Evolutionary conservation across 331 rosid species (phyloP).

Genomic region (Spiraea crenata): DNA sequence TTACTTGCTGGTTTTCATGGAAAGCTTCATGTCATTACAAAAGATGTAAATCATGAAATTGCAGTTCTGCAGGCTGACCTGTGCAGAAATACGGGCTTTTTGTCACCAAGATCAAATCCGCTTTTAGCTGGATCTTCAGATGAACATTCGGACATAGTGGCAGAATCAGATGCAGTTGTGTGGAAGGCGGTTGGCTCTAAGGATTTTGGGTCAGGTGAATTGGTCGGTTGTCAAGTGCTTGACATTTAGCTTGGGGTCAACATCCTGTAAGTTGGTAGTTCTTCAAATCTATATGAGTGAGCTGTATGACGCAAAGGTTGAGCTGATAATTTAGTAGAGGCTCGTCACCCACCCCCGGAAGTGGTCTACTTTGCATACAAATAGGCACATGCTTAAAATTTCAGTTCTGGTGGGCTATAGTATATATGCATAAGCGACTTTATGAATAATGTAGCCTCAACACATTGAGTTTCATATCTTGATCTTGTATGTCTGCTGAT

Average conservation of each 20-base stretch:
- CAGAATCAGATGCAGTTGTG: constrained; percentile 60
- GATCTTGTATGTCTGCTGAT: neutral
- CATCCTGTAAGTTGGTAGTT: neutral
- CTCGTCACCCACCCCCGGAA: neutral
- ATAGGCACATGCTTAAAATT: too few relatives aligned
- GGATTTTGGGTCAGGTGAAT: constrained; percentile 66
- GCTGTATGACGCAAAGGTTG: neutral
- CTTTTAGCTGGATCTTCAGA: constrained; percentile 26
- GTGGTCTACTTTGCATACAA: too few relatives aligned
- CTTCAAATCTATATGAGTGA: neutral
- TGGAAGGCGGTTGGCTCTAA: constrained; percentile 62
- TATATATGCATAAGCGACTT: neutral
- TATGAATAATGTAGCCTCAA: neutral
- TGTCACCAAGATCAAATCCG: constrained; percentile 37
- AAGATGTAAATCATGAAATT: constrained; percentile 61
- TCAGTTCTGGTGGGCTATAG: neutral
- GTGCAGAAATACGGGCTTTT: constrained; percentile 28
- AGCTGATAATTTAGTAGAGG: neutral
- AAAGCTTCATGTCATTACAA: constrained; percentile 87
- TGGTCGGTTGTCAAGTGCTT: constrained; percentile 89
- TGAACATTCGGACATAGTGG: constrained; percentile 37
- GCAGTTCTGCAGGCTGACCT: constrained; percentile 64
- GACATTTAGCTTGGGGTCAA: constrained; percentile 47
- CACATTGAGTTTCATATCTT: neutral
- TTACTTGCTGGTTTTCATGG: constrained; percentile 86